phyloP scores from a whole-genome alignment of 2,329 filamentous ascomycete species.

The Aspergillus ustus region DNA sequence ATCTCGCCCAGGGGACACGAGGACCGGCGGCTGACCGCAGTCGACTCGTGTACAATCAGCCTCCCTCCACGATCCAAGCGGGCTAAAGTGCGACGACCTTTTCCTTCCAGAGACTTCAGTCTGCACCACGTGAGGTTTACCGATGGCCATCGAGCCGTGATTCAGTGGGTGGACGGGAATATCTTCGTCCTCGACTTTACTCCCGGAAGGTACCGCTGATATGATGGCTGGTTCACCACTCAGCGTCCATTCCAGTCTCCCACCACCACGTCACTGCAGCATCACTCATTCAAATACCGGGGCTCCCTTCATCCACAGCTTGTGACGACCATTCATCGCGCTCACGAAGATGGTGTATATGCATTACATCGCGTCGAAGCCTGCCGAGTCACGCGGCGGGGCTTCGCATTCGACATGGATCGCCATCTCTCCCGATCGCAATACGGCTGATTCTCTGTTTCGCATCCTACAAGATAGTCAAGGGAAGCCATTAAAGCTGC shows the following conservation, averaged over 20 bases:
- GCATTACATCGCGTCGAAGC: constrained; percentile 5
- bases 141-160: background rate
- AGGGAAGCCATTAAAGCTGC: background rate
- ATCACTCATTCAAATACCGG: background rate
- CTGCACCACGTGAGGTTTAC: background rate
- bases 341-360: constrained; percentile 6
- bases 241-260: background rate
- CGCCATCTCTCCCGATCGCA: constrained; percentile 9
- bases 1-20: background rate
- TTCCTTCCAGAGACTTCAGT: background rate
- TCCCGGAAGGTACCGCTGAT: background rate
- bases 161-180: background rate
- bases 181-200: background rate
- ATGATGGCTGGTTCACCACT: background rate
- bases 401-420: background rate
- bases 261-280: background rate
- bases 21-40: background rate
- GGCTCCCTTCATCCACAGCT: background rate
- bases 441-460: constrained; percentile 7
- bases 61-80: background rate
- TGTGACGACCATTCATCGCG: background rate
- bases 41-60: background rate
- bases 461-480: constrained; percentile 8
- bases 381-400: background rate
- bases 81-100: background rate